A percentile compares a stretch with the other conserved stretches of the same genome.
Conservation (phyloP, 768 basidiomycete genomes). For the Tricholoma terreum region DNA sequence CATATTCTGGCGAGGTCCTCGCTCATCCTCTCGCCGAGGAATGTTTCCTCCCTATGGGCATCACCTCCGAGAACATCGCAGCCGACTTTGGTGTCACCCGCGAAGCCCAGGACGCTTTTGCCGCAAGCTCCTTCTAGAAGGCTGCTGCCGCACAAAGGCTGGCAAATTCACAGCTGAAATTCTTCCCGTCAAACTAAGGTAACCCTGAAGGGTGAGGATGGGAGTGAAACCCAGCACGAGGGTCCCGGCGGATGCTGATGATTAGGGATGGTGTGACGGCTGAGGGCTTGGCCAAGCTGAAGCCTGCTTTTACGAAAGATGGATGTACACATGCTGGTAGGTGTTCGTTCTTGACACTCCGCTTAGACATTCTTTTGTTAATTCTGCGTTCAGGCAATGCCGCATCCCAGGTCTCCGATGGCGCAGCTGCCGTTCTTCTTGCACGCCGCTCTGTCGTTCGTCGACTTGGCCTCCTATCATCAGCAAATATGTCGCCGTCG, state of each 20-base stretch:
- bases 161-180: slow-evolving; percentile 86
- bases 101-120: slow-evolving; percentile 77
- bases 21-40: slow-evolving; percentile 69
- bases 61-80: slow-evolving; percentile 94
- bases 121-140: slow-evolving; percentile 81
- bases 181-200: slow-evolving; percentile 69
- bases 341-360: not conserved
- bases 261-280: slow-evolving; percentile 84
- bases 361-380: not conserved
- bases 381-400: slow-evolving; percentile 58
- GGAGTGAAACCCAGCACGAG: slow-evolving; percentile 64
- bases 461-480: slow-evolving; percentile 80
- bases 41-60: slow-evolving; percentile 86
- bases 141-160: slow-evolving; percentile 74
- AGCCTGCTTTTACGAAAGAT: slow-evolving; percentile 78
- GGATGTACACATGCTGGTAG: slow-evolving; percentile 66
- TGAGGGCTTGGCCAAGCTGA: slow-evolving; percentile 75
- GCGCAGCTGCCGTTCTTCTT: slow-evolving; percentile 87
- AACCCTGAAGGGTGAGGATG: slow-evolving; percentile 41
- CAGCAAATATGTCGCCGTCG: slow-evolving; percentile 83
- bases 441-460: slow-evolving; percentile 76
- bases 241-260: slow-evolving; percentile 76
- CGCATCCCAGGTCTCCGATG: slow-evolving; percentile 89
- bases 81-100: slow-evolving; percentile 72
- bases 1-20: slow-evolving; percentile 64